phyloP scores from a whole-genome alignment of 2,329 filamentous ascomycete species.

The Sphaerulina musiva region DNA sequence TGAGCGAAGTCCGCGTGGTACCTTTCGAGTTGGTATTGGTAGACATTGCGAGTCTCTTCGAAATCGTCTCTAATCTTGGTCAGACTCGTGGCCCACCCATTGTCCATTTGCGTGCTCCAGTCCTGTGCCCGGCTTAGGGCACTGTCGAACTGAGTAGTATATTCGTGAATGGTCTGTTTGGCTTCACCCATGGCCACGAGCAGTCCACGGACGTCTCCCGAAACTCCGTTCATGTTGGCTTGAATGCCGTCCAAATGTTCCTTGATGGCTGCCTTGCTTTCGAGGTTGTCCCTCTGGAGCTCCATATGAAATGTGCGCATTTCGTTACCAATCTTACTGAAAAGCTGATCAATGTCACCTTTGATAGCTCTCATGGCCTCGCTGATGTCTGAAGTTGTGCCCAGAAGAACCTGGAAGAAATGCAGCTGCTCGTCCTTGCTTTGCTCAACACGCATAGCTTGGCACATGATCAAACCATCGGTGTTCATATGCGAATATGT shows the following conservation, averaged over 20 bases:
- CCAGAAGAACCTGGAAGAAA: conserved; percentile 11
- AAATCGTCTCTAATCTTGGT: not conserved
- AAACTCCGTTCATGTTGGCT: conserved; percentile 3
- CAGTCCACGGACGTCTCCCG: conserved; percentile 1
- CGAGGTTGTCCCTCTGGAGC: conserved; percentile 14
- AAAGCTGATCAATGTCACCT: conserved; percentile 15
- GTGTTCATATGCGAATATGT: conserved; percentile 58
- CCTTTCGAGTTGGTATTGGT: conserved; percentile 1
- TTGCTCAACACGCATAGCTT: conserved; percentile 52
- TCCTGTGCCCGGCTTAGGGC: conserved; percentile 1
- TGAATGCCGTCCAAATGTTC: conserved; percentile 1
- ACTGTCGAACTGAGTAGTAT: conserved; percentile 1
- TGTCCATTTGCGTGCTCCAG: not conserved
- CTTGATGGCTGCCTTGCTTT: conserved; percentile 7
- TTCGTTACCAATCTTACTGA: conserved; percentile 8
- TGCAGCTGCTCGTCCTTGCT: conserved; percentile 43
- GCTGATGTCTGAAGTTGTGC: conserved; percentile 1
- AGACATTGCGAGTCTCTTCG: conserved; percentile 1
- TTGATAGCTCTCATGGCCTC: not conserved
- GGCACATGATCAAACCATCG: conserved; percentile 56
- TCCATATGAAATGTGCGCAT: conserved; percentile 18
- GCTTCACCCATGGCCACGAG: not conserved
- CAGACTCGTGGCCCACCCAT: not conserved
- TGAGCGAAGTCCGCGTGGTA: conserved; percentile 3
- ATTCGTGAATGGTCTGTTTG: not conserved